Conservation (phyloP, 73 alveolate species). For the Durusdinium trenchii region DNA sequence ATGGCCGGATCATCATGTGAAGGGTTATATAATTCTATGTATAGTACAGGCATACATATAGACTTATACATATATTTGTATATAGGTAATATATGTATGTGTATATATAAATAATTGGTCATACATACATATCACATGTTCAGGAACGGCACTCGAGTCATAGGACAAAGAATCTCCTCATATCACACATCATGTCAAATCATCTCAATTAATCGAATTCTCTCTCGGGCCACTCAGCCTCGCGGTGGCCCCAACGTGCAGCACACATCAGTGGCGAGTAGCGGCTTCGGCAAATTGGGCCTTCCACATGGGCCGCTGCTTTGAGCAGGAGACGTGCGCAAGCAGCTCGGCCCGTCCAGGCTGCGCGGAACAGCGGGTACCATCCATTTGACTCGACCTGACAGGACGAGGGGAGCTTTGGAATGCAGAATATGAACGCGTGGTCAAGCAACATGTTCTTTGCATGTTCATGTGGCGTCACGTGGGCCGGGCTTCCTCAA, state of each 20-base stretch:
- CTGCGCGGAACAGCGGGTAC: slow-evolving; percentile 82
- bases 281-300: slow-evolving; percentile 22
- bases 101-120: too few relatives aligned
- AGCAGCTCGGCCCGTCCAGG: slow-evolving; percentile 55
- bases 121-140: too few relatives aligned
- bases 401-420: not conserved
- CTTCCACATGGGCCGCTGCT: slow-evolving; percentile 30
- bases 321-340: slow-evolving; percentile 56
- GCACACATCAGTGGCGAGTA: slow-evolving; percentile 92
- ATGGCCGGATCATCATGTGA: too few relatives aligned
- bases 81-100: too few relatives aligned
- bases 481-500: too few relatives aligned
- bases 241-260: slow-evolving; percentile 84
- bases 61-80: too few relatives aligned
- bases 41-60: too few relatives aligned
- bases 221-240: not conserved
- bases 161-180: too few relatives aligned
- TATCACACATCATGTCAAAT: too few relatives aligned
- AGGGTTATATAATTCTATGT: too few relatives aligned
- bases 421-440: not conserved
- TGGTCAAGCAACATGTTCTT: not conserved
- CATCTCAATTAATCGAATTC: too few relatives aligned
- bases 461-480: not conserved
- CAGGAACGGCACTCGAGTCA: too few relatives aligned
- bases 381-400: slow-evolving; percentile 83